A percentile compares a stretch with the other conserved stretches of the same genome.
Evolutionary conservation across 345 rosid genomes (phyloP).

Genomic region (Brassica cretica): DNA sequence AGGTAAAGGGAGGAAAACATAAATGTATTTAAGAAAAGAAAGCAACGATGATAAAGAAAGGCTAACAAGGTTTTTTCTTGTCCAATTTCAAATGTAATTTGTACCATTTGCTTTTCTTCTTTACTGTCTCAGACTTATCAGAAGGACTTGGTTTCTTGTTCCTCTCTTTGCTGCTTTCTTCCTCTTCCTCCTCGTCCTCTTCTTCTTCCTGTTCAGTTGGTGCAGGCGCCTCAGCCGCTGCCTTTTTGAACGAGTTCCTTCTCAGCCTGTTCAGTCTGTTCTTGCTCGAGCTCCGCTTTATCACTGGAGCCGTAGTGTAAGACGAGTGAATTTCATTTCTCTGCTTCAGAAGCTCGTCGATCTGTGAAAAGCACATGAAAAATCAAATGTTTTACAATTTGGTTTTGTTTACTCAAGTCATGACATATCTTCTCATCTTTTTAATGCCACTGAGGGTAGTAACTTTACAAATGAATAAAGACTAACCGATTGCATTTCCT

Average conservation of each 20-base stretch:
- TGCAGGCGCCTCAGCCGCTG: constrained; percentile 30
- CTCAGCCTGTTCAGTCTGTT: constrained; percentile 62
- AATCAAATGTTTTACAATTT: not conserved
- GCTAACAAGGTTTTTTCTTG: constrained; percentile 89
- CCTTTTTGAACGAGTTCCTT: constrained; percentile 43
- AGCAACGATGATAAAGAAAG: not conserved
- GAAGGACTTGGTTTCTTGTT: constrained; percentile 57
- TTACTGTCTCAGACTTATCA: constrained; percentile 45
- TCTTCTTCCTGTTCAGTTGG: constrained; percentile 33
- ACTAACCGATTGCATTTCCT: constrained; percentile 92
- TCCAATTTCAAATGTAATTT: constrained; percentile 77
- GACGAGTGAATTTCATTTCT: constrained; percentile 81
- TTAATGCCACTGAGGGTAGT: not conserved
- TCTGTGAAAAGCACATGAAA: constrained; percentile 46
- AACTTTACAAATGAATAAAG: not conserved
- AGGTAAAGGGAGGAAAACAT: constrained; percentile 25
- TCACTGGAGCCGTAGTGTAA: constrained; percentile 60
- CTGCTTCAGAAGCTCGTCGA: constrained; percentile 84
- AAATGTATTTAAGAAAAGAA: not conserved
- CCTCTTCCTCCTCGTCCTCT: constrained; percentile 46
- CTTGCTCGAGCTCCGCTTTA: constrained; percentile 68
- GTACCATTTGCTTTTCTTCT: constrained; percentile 90
- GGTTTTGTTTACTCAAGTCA: constrained; percentile 2
- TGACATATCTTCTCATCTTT: not conserved
- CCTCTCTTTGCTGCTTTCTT: constrained; percentile 59